Conservation (phyloP, 164 flowering plant species). For the Tetrastigma voinierianum region DNA sequence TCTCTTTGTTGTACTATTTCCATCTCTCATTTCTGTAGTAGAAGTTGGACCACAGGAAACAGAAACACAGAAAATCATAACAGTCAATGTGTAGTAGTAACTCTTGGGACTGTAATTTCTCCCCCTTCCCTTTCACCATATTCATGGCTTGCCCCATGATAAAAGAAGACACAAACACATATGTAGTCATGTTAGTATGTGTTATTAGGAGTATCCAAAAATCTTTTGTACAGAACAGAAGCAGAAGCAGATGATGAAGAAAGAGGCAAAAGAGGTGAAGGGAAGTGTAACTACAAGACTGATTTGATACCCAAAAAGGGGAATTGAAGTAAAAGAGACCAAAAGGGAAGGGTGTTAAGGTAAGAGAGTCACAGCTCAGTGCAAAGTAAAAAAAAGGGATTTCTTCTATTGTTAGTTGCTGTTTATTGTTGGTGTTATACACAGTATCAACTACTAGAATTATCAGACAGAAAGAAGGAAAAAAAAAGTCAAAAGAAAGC, state of each 20-base stretch:
- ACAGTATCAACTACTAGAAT: slow-evolving; percentile 4
- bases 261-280: neutral
- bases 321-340: neutral
- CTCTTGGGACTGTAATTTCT: slow-evolving; percentile 20
- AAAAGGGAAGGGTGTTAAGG: slow-evolving; percentile 2
- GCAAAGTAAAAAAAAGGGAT: neutral
- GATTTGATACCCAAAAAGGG: no score
- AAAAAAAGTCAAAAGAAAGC: neutral
- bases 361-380: neutral
- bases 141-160: slow-evolving; percentile 2
- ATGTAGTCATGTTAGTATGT: slow-evolving; percentile 17
- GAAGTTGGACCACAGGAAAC: slow-evolving; percentile 29
- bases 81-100: slow-evolving; percentile 19
- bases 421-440: slow-evolving; percentile 8
- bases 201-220: slow-evolving; percentile 5
- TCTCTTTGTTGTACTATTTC: slow-evolving; percentile 22
- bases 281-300: no score
- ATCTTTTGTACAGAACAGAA: slow-evolving; percentile 14
- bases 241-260: slow-evolving; percentile 6
- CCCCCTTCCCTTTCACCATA: slow-evolving; percentile 13
- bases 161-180: slow-evolving; percentile 7
- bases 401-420: slow-evolving; percentile 3
- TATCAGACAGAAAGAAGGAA: slow-evolving; percentile 5
- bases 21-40: slow-evolving; percentile 19
- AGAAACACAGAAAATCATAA: neutral